These are phyloP conservation scores for Pythium rishiriense DNA, from an alignment of 352 stramenopile genomes.

Conservation along the genomic window DNA sequence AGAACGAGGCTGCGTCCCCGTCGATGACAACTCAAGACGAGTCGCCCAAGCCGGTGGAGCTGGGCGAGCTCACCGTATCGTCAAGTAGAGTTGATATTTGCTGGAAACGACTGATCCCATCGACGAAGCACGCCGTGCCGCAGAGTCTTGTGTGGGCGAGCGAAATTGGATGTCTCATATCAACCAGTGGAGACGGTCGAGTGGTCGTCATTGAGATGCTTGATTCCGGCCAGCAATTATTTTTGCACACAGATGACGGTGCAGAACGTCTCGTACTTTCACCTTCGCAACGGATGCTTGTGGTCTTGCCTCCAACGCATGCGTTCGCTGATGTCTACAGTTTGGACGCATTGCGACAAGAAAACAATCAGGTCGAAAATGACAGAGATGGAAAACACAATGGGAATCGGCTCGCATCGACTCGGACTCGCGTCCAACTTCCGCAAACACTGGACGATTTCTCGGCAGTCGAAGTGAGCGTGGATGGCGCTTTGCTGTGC, in stretches of 20 bases:
- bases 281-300: neutral
- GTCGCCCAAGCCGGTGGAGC: constrained; percentile 2
- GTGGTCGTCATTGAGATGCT: constrained; percentile 20
- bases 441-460: neutral
- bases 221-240: constrained; percentile 18
- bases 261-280: constrained; percentile 18
- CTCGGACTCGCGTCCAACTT: neutral
- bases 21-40: neutral
- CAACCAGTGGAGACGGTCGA: neutral
- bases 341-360: neutral
- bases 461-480: constrained; percentile 16
- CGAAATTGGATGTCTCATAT: constrained; percentile 18
- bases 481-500: constrained; percentile 15
- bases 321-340: constrained; percentile 8
- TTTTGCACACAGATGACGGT: neutral
- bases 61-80: neutral
- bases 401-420: neutral
- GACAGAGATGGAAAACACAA: neutral
- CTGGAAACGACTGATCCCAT: constrained; percentile 12
- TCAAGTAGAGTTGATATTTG: constrained; percentile 1
- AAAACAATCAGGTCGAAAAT: constrained; percentile 15
- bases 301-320: neutral
- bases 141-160: constrained; percentile 10
- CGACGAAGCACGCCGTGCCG: neutral
- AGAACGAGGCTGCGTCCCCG: neutral